A percentile compares a stretch with the other conserved stretches of the same genome.
Evolutionary conservation across 371 early-diverging fungal genomes (phyloP).

Genomic region (Mortierella sp.): DNA sequence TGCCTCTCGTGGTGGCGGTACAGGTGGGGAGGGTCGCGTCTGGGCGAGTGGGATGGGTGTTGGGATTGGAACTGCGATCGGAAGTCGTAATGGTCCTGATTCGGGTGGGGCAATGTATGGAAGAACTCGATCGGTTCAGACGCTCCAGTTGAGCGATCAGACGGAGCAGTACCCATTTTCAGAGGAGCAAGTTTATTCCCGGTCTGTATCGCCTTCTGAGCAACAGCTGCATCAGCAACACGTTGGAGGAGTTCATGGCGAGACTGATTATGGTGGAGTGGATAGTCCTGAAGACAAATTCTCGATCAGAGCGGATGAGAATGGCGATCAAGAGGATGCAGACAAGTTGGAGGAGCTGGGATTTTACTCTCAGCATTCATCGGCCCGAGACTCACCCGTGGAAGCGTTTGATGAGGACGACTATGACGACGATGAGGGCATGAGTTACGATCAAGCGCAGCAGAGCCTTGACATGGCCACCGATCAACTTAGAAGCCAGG

Average conservation of each 20-base stretch:
- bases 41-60: neutral
- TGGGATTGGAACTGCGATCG: neutral
- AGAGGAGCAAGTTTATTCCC: neutral
- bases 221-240: neutral
- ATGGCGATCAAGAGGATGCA: neutral
- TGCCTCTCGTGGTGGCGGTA: neutral
- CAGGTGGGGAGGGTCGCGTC: neutral
- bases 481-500: neutral
- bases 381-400: neutral
- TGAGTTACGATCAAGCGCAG: neutral
- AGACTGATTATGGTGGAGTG: neutral
- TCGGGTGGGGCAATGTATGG: neutral
- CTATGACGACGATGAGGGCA: neutral
- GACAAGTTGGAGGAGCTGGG: neutral
- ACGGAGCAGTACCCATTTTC: neutral
- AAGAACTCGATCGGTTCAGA: neutral
- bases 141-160: neutral
- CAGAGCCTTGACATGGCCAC: neutral
- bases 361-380: neutral
- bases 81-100: neutral
- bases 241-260: neutral
- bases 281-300: too few relatives aligned
- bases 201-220: neutral
- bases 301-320: neutral
- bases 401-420: neutral